phyloP scores from a whole-genome alignment of 805 yeast species.

The Monosporozyma aerobia region DNA sequence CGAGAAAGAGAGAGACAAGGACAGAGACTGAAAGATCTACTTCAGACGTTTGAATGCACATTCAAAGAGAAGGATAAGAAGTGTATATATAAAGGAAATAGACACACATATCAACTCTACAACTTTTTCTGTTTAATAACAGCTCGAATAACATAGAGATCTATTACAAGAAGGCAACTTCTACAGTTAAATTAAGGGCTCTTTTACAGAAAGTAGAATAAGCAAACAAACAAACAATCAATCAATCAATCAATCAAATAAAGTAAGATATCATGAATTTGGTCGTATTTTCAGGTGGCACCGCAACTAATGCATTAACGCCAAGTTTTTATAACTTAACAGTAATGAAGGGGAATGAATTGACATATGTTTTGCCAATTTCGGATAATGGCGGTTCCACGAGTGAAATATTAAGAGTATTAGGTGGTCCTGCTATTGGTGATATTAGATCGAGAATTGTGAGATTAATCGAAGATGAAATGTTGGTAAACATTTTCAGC shows the following conservation, averaged over 20 bases:
- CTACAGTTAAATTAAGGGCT: background rate
- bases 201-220: background rate
- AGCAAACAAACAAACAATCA: background rate
- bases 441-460: constrained; percentile 79
- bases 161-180: background rate
- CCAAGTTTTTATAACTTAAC: constrained; percentile 46
- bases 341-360: constrained; percentile 7
- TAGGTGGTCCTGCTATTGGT: constrained; percentile 95
- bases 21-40: no score
- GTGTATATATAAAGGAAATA: no score
- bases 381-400: constrained; percentile 95
- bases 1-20: no score
- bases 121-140: background rate
- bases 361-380: constrained; percentile 62
- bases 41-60: no score
- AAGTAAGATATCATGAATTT: constrained; percentile 15
- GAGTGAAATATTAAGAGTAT: constrained; percentile 71
- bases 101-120: no score
- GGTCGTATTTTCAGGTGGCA: constrained; percentile 65
- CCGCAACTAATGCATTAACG: constrained; percentile 77
- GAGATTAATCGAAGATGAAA: constrained; percentile 52
- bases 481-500: constrained; percentile 29
- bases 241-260: background rate
- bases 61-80: no score
- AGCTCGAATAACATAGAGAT: background rate